Conservation (phyloP, 139 green algal species). For the Edaphochlamys debaryana region DNA sequence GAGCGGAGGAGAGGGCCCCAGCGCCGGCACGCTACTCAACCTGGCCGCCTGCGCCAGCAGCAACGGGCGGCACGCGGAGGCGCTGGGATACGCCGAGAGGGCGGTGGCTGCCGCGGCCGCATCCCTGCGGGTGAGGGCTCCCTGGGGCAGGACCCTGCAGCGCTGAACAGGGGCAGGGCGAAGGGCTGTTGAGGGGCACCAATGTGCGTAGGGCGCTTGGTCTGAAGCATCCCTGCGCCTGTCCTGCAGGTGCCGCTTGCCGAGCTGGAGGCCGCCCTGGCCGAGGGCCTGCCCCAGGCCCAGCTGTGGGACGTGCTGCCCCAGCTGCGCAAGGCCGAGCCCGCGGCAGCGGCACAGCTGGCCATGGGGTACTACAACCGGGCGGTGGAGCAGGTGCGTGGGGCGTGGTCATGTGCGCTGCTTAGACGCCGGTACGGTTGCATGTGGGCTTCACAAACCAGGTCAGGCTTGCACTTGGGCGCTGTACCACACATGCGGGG, state of each 20-base stretch:
- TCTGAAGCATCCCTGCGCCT: too few species aligned
- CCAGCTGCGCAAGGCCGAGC: constrained; percentile 16
- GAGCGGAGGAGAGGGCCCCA: background rate
- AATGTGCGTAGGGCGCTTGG: too few species aligned
- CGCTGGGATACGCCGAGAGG: background rate
- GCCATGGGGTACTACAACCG: constrained; percentile 49
- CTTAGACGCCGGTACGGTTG: too few species aligned
- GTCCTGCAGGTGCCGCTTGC: background rate
- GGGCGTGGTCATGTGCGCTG: too few species aligned
- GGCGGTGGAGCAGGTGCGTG: constrained; percentile 36
- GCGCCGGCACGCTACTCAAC: constrained; percentile 43
- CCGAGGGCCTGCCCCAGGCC: constrained; percentile 7
- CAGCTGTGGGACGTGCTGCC: constrained; percentile 28
- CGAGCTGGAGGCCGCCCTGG: constrained; percentile 5
- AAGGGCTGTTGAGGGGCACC: too few species aligned
- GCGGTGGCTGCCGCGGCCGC: constrained; percentile 5
- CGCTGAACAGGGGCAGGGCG: too few species aligned
- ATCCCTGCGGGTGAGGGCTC: constrained; percentile 19
- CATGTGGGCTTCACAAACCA: too few species aligned
- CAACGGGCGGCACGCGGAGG: constrained; percentile 14
- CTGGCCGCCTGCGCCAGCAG: constrained; percentile 33
- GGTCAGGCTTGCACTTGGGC: too few species aligned
- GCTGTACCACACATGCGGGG: too few species aligned
- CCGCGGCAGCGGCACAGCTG: background rate
- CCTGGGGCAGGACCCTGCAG: too few species aligned